A percentile compares a stretch with the other conserved stretches of the same genome.
These are phyloP conservation scores for Penicillium verrucosum DNA, from an alignment of 2,329 filamentous ascomycete species.

Conservation along the genomic window DNA sequence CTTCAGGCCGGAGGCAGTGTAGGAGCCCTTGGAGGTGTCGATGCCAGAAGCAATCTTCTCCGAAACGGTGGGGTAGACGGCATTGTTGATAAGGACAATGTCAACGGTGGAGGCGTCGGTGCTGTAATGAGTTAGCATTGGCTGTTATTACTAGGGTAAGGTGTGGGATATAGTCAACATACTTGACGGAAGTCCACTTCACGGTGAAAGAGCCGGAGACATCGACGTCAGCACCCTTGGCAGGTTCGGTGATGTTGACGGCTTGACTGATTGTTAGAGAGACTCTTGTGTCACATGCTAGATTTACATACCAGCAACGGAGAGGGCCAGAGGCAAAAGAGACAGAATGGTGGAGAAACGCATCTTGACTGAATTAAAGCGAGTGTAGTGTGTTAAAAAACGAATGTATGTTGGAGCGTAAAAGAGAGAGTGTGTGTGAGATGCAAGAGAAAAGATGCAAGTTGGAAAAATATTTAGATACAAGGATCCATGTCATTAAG, in stretches of 20 bases:
- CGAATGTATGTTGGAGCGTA: neutral
- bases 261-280: conserved; percentile 22
- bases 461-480: neutral
- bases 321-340: conserved; percentile 28
- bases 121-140: conserved; percentile 17
- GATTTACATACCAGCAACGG: conserved; percentile 27
- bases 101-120: conserved; percentile 41
- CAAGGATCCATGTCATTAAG: neutral
- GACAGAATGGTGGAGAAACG: conserved; percentile 25
- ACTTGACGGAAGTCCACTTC: conserved; percentile 40
- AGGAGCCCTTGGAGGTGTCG: conserved; percentile 37
- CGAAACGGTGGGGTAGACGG: conserved; percentile 32
- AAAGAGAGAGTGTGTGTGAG: neutral
- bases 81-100: conserved; percentile 43
- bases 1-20: conserved; percentile 33
- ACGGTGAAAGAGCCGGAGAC: conserved; percentile 36
- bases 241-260: conserved; percentile 35
- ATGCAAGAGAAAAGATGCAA: neutral
- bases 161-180: conserved; percentile 6
- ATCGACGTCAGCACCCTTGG: conserved; percentile 31
- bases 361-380: conserved; percentile 21
- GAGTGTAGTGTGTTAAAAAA: conserved; percentile 1
- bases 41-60: conserved; percentile 36
- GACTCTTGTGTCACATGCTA: neutral
- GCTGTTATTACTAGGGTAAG: neutral